Evolutionary conservation across 257 asterid genomes (phyloP).

Genomic region (Jacaranda copaia): DNA sequence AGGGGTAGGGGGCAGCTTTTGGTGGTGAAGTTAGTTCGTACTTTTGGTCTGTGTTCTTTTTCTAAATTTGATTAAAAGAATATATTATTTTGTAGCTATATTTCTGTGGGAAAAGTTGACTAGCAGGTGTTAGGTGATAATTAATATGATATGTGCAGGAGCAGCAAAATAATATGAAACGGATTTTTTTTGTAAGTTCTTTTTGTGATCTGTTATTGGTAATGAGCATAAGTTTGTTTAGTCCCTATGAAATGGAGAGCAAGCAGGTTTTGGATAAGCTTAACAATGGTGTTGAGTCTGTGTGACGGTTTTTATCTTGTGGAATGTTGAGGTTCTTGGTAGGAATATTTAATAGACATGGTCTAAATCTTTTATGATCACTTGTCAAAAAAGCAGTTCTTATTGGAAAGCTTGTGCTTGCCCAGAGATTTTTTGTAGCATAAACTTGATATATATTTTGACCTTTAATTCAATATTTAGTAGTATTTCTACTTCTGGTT

Average conservation of each 20-base stretch:
- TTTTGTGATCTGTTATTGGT: neutral
- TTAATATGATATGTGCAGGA: neutral
- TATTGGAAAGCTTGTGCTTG: neutral
- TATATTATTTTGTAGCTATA: neutral
- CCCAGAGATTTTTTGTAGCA: neutral
- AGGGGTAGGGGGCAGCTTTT: neutral
- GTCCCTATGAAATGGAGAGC: neutral
- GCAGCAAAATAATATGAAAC: neutral
- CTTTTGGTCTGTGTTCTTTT: neutral
- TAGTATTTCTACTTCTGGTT: neutral
- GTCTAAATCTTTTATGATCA: neutral
- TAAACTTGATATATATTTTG: neutral
- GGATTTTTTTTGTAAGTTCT: neutral
- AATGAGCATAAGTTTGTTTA: neutral
- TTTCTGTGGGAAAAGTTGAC: neutral
- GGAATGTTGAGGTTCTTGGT: neutral
- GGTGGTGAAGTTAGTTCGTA: neutral
- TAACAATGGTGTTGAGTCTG: neutral
- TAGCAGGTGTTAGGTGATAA: slow-evolving; percentile 1
- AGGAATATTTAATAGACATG: neutral
- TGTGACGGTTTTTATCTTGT: neutral
- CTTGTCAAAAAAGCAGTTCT: too few species aligned
- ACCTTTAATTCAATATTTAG: neutral
- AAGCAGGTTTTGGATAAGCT: neutral
- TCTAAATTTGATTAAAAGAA: too few species aligned